A percentile compares a stretch with the other conserved stretches of the same genome.
Conservation (phyloP, 192 early-diverging fungal genomes). For the Glomus cerebriforme region DNA sequence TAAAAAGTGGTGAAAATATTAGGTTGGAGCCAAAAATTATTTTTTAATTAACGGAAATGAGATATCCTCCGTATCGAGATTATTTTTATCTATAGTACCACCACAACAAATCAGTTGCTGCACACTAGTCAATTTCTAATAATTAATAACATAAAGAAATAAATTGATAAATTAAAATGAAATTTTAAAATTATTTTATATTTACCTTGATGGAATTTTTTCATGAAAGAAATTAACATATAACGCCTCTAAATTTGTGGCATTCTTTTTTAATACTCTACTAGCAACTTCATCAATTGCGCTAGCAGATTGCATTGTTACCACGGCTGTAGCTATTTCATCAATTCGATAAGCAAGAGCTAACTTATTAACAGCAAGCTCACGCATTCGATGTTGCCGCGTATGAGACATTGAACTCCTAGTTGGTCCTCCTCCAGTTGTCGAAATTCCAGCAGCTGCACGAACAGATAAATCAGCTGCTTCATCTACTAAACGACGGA, state of each 20-base stretch:
- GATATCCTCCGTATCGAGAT: conserved; percentile 9
- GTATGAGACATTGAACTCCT: conserved; percentile 31
- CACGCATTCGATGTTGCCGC: conserved; percentile 27
- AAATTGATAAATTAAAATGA: background rate
- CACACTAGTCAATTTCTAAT: background rate
- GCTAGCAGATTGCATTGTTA: conserved; percentile 28
- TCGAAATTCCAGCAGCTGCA: conserved; percentile 24
- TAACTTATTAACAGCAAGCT: conserved; percentile 32
- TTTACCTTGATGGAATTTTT: conserved; percentile 32
- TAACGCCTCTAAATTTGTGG: conserved; percentile 24
- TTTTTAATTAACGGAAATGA: background rate
- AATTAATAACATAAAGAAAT: background rate
- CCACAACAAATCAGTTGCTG: background rate
- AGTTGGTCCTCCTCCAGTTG: conserved; percentile 1
- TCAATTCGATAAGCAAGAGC: conserved; percentile 30
- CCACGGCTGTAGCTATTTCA: conserved; percentile 27
- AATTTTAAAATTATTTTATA: conserved; percentile 1
- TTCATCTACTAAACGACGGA: conserved; percentile 30
- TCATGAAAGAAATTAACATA: conserved; percentile 32
- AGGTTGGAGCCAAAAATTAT: conserved; percentile 7
- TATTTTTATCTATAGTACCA: conserved; percentile 14
- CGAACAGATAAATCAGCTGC: conserved; percentile 28
- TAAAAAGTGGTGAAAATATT: conserved; percentile 20
- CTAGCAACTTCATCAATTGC: conserved; percentile 32
- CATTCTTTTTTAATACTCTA: conserved; percentile 26